Evolutionary conservation across 768 basidiomycete genomes (phyloP).

Genomic region (Calocybe gangraenosa): DNA sequence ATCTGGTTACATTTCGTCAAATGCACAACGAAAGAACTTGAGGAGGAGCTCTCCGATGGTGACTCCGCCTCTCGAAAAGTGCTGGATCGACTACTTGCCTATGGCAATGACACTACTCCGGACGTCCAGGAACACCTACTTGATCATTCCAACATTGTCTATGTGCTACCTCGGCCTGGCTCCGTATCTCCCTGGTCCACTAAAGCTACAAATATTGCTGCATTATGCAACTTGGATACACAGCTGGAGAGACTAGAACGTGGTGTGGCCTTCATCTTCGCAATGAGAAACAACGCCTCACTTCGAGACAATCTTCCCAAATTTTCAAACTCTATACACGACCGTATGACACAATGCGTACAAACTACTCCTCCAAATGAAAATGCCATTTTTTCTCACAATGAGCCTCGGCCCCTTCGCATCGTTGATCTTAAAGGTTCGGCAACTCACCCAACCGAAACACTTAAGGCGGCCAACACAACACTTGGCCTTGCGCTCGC

Average conservation of each 20-base stretch:
- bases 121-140: constrained; percentile 36
- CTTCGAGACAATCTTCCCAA: constrained; percentile 41
- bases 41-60: constrained; percentile 41
- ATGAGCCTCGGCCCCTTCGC: constrained; percentile 35
- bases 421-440: constrained; percentile 36
- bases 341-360: constrained; percentile 94
- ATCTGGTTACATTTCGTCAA: constrained; percentile 86
- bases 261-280: constrained; percentile 68
- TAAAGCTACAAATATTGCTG: constrained; percentile 95
- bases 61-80: constrained; percentile 44
- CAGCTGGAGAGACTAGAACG: constrained; percentile 83
- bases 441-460: constrained; percentile 39
- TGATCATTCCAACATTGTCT: constrained; percentile 45
- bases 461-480: constrained; percentile 73
- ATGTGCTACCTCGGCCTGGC: constrained; percentile 79
- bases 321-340: constrained; percentile 76
- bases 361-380: constrained; percentile 56
- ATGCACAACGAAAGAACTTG: constrained; percentile 39
- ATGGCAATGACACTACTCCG: constrained; percentile 71
- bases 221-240: constrained; percentile 73
- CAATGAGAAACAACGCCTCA: constrained; percentile 34
- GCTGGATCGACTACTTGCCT: constrained; percentile 71
- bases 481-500: constrained; percentile 89
- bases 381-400: constrained; percentile 53
- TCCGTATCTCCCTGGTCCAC: constrained; percentile 99